These are phyloP conservation scores for Amaranthus tricolor DNA, from an alignment of 179 eudicot genomes.

Conservation along the genomic window DNA sequence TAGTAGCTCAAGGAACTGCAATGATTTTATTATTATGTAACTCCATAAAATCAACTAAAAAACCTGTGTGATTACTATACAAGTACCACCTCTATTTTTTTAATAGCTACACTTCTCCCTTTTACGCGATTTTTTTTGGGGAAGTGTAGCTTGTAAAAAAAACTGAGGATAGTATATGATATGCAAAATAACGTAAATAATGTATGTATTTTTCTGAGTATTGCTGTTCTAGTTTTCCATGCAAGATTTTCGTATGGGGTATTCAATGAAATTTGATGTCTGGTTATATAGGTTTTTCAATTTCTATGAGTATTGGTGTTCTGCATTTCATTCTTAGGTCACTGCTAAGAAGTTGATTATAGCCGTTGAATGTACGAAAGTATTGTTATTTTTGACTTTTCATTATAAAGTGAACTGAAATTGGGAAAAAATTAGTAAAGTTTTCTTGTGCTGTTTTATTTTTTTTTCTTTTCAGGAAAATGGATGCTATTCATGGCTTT, in stretches of 20 bases:
- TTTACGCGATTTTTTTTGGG: no score
- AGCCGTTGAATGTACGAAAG: no score
- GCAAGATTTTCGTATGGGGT: background rate
- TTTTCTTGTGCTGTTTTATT: constrained; percentile 1
- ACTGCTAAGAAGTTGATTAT: no score
- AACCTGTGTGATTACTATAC: background rate
- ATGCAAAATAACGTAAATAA: no score
- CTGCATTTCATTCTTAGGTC: no score
- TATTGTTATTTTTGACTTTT: background rate
- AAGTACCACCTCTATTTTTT: background rate
- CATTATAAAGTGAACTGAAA: background rate
- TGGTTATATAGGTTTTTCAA: no score
- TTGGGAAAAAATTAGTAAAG: background rate
- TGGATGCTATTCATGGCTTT: constrained; percentile 86
- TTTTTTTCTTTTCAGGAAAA: constrained; percentile 43
- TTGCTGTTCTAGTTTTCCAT: background rate
- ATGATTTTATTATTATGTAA: background rate
- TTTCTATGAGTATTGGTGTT: no score
- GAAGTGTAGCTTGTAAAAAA: no score
- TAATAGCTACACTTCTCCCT: no score
- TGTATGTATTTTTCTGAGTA: background rate
- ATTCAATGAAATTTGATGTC: no score
- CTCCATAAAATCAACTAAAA: background rate
- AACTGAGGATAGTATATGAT: no score
- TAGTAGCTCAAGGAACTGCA: background rate